These are phyloP conservation scores for Earliella scabrosa DNA, from an alignment of 1,284 basidiomycete species.

Conservation along the genomic window DNA sequence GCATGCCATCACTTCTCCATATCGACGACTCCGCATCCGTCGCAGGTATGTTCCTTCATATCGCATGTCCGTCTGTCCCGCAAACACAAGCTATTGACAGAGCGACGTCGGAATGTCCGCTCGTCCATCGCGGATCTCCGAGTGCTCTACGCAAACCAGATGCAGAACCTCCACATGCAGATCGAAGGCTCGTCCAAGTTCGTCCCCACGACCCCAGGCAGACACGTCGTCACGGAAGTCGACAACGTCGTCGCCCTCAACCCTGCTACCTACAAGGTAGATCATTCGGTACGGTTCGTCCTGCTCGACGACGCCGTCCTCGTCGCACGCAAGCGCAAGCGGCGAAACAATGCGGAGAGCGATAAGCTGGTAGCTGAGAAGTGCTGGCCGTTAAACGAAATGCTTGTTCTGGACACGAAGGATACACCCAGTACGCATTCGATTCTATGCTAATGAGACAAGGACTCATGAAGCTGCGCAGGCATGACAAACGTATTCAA, in stretches of 20 bases:
- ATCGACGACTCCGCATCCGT: slow-evolving; percentile 77
- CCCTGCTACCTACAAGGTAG: slow-evolving; percentile 93
- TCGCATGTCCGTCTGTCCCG: slow-evolving; percentile 9
- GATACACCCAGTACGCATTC: slow-evolving; percentile 81
- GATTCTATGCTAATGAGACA: not conserved
- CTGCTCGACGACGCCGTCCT: slow-evolving; percentile 92
- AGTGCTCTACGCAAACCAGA: slow-evolving; percentile 92
- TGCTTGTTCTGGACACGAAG: slow-evolving; percentile 94
- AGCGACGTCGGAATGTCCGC: slow-evolving; percentile 72
- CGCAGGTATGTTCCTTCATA: slow-evolving; percentile 38
- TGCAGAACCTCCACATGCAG: slow-evolving; percentile 88
- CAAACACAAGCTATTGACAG: too few relatives aligned
- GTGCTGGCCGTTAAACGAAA: slow-evolving; percentile 92
- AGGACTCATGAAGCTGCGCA: slow-evolving; percentile 33
- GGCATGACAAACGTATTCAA: slow-evolving; percentile 97
- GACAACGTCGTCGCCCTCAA: slow-evolving; percentile 88
- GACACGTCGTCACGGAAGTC: slow-evolving; percentile 90
- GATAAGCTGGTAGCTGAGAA: slow-evolving; percentile 87
- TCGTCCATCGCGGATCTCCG: slow-evolving; percentile 94
- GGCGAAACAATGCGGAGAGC: slow-evolving; percentile 50
- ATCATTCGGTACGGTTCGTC: slow-evolving; percentile 88
- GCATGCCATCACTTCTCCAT: slow-evolving; percentile 90
- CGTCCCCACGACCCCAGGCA: slow-evolving; percentile 86
- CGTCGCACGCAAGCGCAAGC: slow-evolving; percentile 71
- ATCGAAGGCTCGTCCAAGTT: slow-evolving; percentile 98